Evolutionary conservation across 192 early-diverging fungal genomes (phyloP), one percentile per base, ranked within the genome.

Genomic region (Backusella parvicylindrica): DNA sequence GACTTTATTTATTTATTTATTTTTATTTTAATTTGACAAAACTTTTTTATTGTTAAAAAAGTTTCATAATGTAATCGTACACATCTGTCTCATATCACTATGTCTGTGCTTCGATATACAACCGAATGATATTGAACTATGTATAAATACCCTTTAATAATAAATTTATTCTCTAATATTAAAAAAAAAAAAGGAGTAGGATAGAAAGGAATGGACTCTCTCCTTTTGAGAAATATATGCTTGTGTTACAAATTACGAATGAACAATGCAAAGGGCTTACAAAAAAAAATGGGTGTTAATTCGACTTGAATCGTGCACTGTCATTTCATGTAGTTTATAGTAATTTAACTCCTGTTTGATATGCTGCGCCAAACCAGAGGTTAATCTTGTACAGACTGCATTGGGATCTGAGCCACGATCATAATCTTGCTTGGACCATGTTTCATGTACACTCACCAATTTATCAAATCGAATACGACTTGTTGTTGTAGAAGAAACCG

Each of bases 281-380:
- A 68, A 37, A 64, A 80, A 91, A 68, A 90, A 91, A 68, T 92
- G 91, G 13, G 93, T 94, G 73, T 92, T 84, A 13, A 79, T 63
- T 28, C 85, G 87, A 67, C 90, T 91, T 15, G 94, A 90, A 72
- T 91, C 87, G 76, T 97, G 96, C 15, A 98, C 92, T 6, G 81
- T 76, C 96, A 99, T 97, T 81, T 99, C 97, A 63, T 88, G 82
- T 68, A 91, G 85, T 83, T 99, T 99, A 85, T 90, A 99, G 33
- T 91, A 86, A 82, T 99, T 99, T 68, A 99, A 81, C 81, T 99
- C 97, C 75, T 94, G 87, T 64, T 97, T 92, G 82, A 99, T 99
- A 70, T 83, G 81, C 56, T 92, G 89, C 40, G 96, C 95, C 64
- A 97, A 85, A 43, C 89, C 84, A 16, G 95, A 88, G 8, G 95